phyloP scores from a whole-genome alignment of 148 eudicot species.

The Suaeda aralocaspica region DNA sequence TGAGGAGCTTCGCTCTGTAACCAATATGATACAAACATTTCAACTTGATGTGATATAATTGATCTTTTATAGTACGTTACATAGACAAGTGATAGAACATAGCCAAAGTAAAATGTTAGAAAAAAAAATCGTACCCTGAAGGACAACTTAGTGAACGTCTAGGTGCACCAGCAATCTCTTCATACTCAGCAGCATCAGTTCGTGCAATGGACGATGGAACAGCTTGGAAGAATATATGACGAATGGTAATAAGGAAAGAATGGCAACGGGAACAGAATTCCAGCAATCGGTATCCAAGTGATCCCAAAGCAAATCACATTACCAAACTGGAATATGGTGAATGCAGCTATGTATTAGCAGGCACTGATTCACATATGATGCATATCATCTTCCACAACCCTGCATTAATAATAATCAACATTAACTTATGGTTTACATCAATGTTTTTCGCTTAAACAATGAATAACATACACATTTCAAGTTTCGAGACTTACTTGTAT shows the following conservation, averaged over 20 bases:
- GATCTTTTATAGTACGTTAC: too few species aligned
- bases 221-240: conserved; percentile 64
- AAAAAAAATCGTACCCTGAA: conserved; percentile 26
- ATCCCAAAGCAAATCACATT: conserved; percentile 66
- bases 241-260: conserved; percentile 60
- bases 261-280: conserved; percentile 69
- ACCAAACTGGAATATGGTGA: conserved; percentile 57
- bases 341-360: conserved; percentile 52
- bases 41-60: too few species aligned
- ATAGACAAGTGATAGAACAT: too few species aligned
- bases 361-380: conserved; percentile 73
- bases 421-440: too few species aligned
- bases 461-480: background rate
- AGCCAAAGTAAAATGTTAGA: background rate
- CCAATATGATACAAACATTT: background rate
- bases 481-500: conserved; percentile 46
- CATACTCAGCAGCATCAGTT: conserved; percentile 78
- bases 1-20: conserved; percentile 28
- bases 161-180: conserved; percentile 53
- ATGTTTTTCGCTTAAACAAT: too few species aligned
- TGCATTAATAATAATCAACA: conserved; percentile 21
- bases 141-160: conserved; percentile 30
- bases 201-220: conserved; percentile 49
- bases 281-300: conserved; percentile 80
- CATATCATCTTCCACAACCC: conserved; percentile 60